These are phyloP conservation scores for Xylariales sp. DNA, from an alignment of 2,329 filamentous ascomycete species.

Conservation along the genomic window DNA sequence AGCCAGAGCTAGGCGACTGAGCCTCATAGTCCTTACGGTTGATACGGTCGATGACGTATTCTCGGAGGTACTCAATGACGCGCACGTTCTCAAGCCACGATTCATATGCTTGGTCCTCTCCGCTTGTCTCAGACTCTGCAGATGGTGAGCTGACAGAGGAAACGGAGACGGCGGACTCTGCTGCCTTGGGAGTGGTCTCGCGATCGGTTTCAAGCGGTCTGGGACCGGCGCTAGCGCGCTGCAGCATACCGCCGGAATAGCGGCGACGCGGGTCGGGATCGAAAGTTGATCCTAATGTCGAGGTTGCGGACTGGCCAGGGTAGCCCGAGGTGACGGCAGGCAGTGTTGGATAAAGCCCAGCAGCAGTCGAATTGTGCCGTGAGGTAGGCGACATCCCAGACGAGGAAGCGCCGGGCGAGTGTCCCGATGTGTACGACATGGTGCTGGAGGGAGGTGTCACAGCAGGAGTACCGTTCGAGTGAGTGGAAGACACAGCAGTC, in stretches of 20 bases:
- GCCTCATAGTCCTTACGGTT: constrained; percentile 49
- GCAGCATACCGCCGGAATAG: constrained; percentile 63
- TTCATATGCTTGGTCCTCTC: constrained; percentile 55
- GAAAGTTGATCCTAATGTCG: constrained; percentile 66
- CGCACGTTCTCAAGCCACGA: constrained; percentile 63
- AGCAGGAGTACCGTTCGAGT: constrained; percentile 62
- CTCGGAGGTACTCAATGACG: constrained; percentile 56
- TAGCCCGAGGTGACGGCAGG: constrained; percentile 67
- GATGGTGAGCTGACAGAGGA: constrained; percentile 50
- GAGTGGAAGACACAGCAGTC: constrained; percentile 52
- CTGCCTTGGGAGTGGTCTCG: constrained; percentile 38
- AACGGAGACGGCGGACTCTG: constrained; percentile 39
- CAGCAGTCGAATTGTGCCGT: constrained; percentile 54
- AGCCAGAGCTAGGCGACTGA: constrained; percentile 24
- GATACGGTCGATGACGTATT: constrained; percentile 54
- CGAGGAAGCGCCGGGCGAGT: constrained; percentile 69
- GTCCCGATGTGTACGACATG: constrained; percentile 71
- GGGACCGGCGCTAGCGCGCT: constrained; percentile 47
- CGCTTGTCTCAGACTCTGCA: constrained; percentile 47
- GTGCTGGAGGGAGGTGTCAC: constrained; percentile 72
- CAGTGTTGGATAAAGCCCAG: constrained; percentile 70
- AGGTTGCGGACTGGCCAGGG: constrained; percentile 61
- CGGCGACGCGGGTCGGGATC: constrained; percentile 59
- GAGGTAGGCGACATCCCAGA: constrained; percentile 64
- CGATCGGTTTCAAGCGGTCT: constrained; percentile 30